Conservation (phyloP, 176 grass and related monocot species). For the Pontederia paniculata region DNA sequence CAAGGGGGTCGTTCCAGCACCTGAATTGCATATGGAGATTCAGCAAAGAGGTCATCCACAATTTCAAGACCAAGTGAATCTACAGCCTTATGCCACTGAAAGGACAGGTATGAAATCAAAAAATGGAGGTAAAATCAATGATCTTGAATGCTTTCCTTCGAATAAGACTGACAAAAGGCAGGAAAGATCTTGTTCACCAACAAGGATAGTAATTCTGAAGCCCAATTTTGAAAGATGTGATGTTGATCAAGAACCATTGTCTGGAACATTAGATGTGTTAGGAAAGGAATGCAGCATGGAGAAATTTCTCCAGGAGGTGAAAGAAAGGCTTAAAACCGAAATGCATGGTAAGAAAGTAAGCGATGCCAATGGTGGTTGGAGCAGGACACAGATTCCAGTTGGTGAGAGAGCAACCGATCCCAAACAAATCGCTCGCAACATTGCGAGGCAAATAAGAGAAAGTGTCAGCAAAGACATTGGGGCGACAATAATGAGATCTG, state of each 20-base stretch:
- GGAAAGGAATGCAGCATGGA: conserved; percentile 37
- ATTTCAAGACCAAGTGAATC: background rate
- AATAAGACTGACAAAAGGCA: conserved; percentile 13
- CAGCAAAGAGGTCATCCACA: background rate
- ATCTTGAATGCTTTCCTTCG: conserved; percentile 1
- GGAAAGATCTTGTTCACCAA: conserved; percentile 3
- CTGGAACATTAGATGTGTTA: conserved; percentile 23
- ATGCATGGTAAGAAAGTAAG: conserved; percentile 19
- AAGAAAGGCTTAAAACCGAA: conserved; percentile 32
- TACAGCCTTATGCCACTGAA: background rate
- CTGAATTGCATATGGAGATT: conserved; percentile 1
- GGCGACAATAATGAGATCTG: conserved; percentile 30
- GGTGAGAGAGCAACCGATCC: conserved; percentile 14
- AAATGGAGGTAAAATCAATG: background rate
- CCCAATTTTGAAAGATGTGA: conserved; percentile 21
- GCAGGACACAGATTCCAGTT: conserved; percentile 4
- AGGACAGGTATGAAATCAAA: background rate
- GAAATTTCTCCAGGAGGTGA: conserved; percentile 60
- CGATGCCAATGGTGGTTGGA: conserved; percentile 3
- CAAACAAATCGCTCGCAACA: conserved; percentile 34
- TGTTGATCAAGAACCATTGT: background rate
- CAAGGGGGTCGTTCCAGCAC: background rate
- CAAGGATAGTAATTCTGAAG: conserved; percentile 62
- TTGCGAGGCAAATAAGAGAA: conserved; percentile 48
- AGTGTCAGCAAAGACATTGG: conserved; percentile 29